These are phyloP conservation scores for Casaregolazyma lundiana DNA, from an alignment of 1,139 yeast genomes.

Conservation along the genomic window DNA sequence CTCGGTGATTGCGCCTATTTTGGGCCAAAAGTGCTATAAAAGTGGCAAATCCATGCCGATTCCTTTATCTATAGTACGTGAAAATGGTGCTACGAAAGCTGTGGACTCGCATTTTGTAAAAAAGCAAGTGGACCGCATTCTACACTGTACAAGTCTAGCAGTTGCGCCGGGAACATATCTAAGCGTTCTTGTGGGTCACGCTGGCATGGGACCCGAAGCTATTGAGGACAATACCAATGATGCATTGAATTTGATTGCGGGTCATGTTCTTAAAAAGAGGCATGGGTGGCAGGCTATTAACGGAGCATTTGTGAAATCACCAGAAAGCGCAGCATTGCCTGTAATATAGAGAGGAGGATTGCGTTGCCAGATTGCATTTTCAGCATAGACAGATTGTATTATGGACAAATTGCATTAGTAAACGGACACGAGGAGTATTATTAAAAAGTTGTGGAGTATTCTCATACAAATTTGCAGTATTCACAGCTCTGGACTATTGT, in stretches of 20 bases:
- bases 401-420: too few relatives aligned
- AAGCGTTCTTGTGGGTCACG: conserved; percentile 24
- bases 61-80: conserved; percentile 22
- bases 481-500: too few relatives aligned
- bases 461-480: too few relatives aligned
- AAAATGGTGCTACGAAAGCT: neutral
- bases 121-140: conserved; percentile 23
- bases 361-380: neutral
- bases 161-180: conserved; percentile 26
- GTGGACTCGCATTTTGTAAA: conserved; percentile 23
- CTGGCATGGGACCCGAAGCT: conserved; percentile 19
- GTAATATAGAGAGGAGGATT: conserved; percentile 4
- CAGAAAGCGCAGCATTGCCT: conserved; percentile 26
- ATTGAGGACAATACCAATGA: conserved; percentile 24
- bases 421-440: too few relatives aligned
- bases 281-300: conserved; percentile 19
- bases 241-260: conserved; percentile 17
- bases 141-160: conserved; percentile 23
- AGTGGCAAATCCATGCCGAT: conserved; percentile 26
- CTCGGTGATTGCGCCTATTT: conserved; percentile 21
- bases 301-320: conserved; percentile 23
- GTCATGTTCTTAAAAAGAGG: conserved; percentile 13
- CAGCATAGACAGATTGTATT: too few relatives aligned
- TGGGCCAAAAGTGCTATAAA: conserved; percentile 24
- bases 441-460: too few relatives aligned